Evolutionary conservation across 2,329 filamentous ascomycete species (phyloP).

Genomic region (Bipolaris zeicola): DNA sequence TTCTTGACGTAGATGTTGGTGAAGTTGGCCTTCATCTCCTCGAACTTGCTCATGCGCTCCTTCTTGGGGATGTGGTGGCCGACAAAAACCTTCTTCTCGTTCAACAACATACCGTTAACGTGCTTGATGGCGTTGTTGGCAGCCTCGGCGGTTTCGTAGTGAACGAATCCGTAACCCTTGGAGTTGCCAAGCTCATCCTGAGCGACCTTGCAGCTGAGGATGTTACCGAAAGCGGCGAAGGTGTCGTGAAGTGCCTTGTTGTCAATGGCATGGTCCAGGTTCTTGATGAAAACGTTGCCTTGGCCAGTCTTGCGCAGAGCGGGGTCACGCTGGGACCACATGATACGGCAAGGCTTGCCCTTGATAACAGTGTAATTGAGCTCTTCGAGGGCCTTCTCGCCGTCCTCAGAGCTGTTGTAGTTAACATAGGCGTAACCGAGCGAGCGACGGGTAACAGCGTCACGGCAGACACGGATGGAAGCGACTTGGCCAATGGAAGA

Average conservation of each 20-base stretch:
- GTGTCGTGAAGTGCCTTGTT: constrained; percentile 99
- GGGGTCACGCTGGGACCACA: constrained; percentile 99
- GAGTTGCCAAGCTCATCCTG: constrained; percentile 96
- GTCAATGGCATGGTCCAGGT: constrained; percentile 96
- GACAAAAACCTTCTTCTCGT: constrained; percentile 99
- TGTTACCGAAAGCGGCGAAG: constrained; percentile 97
- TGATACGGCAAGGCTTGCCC: constrained; percentile 98
- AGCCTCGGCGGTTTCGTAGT: constrained; percentile 99
- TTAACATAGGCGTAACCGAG: constrained; percentile 99
- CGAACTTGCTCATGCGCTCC: constrained; percentile 99
- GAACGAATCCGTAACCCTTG: constrained; percentile 98
- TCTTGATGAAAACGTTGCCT: constrained; percentile 99
- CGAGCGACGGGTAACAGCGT: constrained; percentile 96
- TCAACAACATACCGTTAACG: constrained; percentile 98
- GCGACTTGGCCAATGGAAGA: constrained; percentile 98
- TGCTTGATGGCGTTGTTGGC: constrained; percentile 98
- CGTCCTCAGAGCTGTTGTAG: constrained; percentile 97
- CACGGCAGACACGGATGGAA: constrained; percentile 99
- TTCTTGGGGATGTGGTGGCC: constrained; percentile 99
- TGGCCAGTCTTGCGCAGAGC: constrained; percentile 98
- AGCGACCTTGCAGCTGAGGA: constrained; percentile 98
- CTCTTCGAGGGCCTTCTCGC: constrained; percentile 98
- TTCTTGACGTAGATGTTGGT: constrained; percentile 99
- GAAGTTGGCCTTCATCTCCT: constrained; percentile 99
- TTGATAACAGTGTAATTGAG: constrained; percentile 99